Evolutionary conservation across 768 basidiomycete species (phyloP), one percentile per base, ranked within the genome.

Genomic region (Exidia glandulosa): DNA sequence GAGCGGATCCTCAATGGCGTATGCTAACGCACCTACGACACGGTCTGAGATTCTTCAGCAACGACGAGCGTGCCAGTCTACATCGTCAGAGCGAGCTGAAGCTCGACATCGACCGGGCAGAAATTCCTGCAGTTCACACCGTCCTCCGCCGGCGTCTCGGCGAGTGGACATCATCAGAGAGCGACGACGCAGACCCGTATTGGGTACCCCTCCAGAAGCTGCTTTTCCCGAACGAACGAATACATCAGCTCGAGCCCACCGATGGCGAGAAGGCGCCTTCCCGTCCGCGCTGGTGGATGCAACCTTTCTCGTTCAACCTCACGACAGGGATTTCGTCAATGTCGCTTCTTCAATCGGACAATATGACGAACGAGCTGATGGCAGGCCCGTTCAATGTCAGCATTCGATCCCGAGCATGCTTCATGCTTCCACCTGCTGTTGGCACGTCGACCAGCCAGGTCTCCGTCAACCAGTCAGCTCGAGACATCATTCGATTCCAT

Each of bases 11-110:
- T 0, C 77, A 79, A 1, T 93, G 92, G 77, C 85, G 83, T 64
- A 81, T 94, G 57, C 73, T 94, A 25, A 84, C 88, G 62, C 86
- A 91, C 66, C 77, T 95, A 30, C 85, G 93, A 47, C 80, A 82
- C 63, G 81, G 80, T 67, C 68, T 88, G 14, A 78, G 81, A 70
- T 72, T 75, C 54, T 57, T 81, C 32, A 67, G 70, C 45, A 64
- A 65, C 12, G 58, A 61, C 12, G 69, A 75, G 57, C 69, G 71
- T 16, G 64, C 66, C 41, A 63, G 60, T 64, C 33, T 31, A 60
- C 13, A 59, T 66, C 60, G 25, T 19, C 50, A 54, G 25, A 14
- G 25, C 19, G 30, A 31, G 9, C 30, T 31, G 7, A 27, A 23
- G 25, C 16, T 13, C 25, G 50, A 54, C 9, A 54, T 27, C 19